phyloP scores from a whole-genome alignment of 2,329 filamentous ascomycete species.

The Pestalotiopsis sp. region DNA sequence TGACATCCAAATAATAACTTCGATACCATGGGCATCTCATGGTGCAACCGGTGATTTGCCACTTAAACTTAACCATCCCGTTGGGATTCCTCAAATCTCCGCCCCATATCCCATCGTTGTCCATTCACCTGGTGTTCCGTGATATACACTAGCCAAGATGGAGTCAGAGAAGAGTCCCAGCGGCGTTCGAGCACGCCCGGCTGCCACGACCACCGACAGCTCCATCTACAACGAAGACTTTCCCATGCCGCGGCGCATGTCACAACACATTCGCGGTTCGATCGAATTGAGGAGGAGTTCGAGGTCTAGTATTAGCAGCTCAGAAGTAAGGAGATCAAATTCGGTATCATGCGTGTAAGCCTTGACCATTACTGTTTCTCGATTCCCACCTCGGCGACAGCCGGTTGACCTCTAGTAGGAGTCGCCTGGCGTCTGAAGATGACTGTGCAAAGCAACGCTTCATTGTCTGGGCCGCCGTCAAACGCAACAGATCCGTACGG shows the following conservation, averaged over 20 bases:
- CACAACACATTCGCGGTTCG: conserved; percentile 16
- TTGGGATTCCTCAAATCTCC: neutral
- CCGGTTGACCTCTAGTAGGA: conserved; percentile 36
- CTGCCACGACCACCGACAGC: conserved; percentile 11
- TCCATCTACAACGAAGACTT: conserved; percentile 23
- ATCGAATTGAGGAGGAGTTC: conserved; percentile 25
- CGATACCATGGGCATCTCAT: conserved; percentile 1
- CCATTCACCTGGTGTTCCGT: neutral
- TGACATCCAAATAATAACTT: conserved; percentile 15
- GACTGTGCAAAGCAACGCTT: conserved; percentile 57
- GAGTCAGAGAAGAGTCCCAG: conserved; percentile 14
- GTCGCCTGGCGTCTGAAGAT: conserved; percentile 45
- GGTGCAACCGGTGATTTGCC: neutral
- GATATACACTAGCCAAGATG: neutral
- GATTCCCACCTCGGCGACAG: neutral
- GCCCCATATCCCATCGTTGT: neutral
- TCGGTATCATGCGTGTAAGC: conserved; percentile 35
- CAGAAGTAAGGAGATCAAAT: conserved; percentile 22
- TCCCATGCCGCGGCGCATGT: conserved; percentile 25
- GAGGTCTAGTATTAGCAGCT: conserved; percentile 24
- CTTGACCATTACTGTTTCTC: neutral
- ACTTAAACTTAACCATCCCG: neutral
- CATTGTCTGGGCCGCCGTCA: conserved; percentile 58
- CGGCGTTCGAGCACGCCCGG: conserved; percentile 9
- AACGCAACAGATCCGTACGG: conserved; percentile 51